phyloP scores from a whole-genome alignment of 129 eudicot genomes.

The Escallonia herrerae region DNA sequence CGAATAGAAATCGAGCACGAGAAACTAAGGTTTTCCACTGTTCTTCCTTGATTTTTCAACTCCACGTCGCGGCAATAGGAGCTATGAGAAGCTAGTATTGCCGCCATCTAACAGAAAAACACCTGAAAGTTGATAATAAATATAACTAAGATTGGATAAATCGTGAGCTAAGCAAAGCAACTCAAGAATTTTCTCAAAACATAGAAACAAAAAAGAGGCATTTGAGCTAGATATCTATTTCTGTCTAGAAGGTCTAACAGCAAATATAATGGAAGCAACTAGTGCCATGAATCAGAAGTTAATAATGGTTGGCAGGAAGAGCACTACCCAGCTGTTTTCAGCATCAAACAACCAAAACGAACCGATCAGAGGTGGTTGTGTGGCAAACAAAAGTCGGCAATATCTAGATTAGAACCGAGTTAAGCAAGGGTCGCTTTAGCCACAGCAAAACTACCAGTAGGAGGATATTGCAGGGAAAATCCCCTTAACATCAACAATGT shows the following conservation, averaged over 20 bases:
- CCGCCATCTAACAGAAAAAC: slow-evolving; percentile 47
- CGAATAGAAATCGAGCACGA: slow-evolving; percentile 32
- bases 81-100: slow-evolving; percentile 78
- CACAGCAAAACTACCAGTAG: no score
- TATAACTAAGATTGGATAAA: not conserved
- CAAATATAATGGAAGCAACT: not conserved
- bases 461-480: no score
- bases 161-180: not conserved
- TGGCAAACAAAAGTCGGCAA: no score
- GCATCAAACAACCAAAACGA: no score
- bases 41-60: slow-evolving; percentile 36
- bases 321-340: no score
- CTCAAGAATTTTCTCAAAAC: not conserved
- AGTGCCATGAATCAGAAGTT: no score
- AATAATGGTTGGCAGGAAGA: no score
- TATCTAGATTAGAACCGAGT: no score
- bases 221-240: not conserved
- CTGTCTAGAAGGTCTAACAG: not conserved
- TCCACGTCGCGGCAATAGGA: slow-evolving; percentile 51
- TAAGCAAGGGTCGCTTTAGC: no score
- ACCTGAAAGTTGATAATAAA: slow-evolving; percentile 17
- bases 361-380: no score
- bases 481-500: no score
- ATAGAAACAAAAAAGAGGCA: not conserved
- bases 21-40: slow-evolving; percentile 35